Base-by-base conservation (phyloP, 345 rosid genomes). In the Cardamine resedifolia region DNA sequence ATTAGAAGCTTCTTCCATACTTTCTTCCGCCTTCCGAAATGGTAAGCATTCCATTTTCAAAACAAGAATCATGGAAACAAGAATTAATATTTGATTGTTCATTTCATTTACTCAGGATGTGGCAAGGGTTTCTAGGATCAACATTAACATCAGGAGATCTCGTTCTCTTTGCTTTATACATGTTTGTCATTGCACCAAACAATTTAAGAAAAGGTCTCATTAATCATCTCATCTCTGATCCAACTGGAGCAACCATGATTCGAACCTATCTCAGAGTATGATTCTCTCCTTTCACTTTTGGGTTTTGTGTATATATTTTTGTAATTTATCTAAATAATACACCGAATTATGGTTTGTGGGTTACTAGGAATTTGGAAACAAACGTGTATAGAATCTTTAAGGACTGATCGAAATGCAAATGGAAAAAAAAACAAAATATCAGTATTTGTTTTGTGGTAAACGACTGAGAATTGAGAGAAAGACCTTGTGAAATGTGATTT, bases 61-160 rank as follows among this genome's bases (percentile, higher is more conserved):
- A 58, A n/a, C 1, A 26, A 33, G 49, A 58, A 60, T n/a, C n/a
- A n/a, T 10, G 15, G 3, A 45, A 64, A 15, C 77, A 66, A 57
- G 48, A 57, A 34, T 4, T 6, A n/a, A n/a, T n/a, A n/a, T n/a
- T 4, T 66, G 68, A 41, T 59, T 65, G 14, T 20, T 64, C 9
- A 43, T 21, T 51, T 69, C 16, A 38, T 52, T 30, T 75, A 5
- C 9, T 71, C 86, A 91, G 97, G 96, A 91, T 94, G 98, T 88
- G 95, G 95, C 83, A 77, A 72, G 98, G 98, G 77, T 91, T 94
- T 76, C 85, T 91, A 3, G 97, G 98, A 36, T 94, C 97, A 23
- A 85, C 79, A 69, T 91, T 94, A 64, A 88, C 98, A 24, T 94
- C 97, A 12, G 90, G 78, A n/a, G 92, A 95, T 70, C 93, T 91